Base-by-base conservation (phyloP, 768 basidiomycete genomes). In the Mycena floridula region DNA sequence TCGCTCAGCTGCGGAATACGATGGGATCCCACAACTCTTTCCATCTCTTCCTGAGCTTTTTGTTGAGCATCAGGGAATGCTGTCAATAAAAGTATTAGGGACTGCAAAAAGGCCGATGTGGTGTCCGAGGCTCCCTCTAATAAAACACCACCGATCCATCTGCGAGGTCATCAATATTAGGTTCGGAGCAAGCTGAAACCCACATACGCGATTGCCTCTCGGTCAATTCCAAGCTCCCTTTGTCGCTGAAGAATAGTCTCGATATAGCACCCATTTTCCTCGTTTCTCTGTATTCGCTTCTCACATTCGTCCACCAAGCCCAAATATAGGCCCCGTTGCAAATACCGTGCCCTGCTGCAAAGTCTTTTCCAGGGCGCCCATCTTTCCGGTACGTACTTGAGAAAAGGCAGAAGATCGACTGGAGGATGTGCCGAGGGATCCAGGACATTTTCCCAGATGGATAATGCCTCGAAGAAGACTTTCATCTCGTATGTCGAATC, bases 51-150 rank as follows among this genome's bases (percentile, higher is more conserved):
- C 36, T 56, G 56, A 3, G 55, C 59, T 37, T 53, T 55, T 18
- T 38, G 35, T 42, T 63, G 62, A 7, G 40, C 50, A 4, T 62
- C 53, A 1, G 63, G 64, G 43, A 55, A 55, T 13, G 51, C 40
- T 3, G 53, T 43, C 50, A 62, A 50, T 9, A 50, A 49, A 4
- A 62, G 47, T 21, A 61, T 37, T 40, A 65, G 44, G 25, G 47
- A 47, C n/a, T 47, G 49, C 8, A 57, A 25, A 35, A 45, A 47
- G 2, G 44, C 24, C 15, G 59, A 54, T 13, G 59, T 61, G 11
- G 61, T 63, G 28, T 60, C 59, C 8, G 59, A 44, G 7, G 59
- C 61, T 8, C 54, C 61, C 44, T 60, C 58, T 8, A 62, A 37
- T 13, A 59, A 41, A 3, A 44, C 51, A 11, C 57, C 59, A 20